These are phyloP conservation scores for Acanthamoeba quina DNA, from an alignment of 208 protist genomes.

Conservation along the genomic window DNA sequence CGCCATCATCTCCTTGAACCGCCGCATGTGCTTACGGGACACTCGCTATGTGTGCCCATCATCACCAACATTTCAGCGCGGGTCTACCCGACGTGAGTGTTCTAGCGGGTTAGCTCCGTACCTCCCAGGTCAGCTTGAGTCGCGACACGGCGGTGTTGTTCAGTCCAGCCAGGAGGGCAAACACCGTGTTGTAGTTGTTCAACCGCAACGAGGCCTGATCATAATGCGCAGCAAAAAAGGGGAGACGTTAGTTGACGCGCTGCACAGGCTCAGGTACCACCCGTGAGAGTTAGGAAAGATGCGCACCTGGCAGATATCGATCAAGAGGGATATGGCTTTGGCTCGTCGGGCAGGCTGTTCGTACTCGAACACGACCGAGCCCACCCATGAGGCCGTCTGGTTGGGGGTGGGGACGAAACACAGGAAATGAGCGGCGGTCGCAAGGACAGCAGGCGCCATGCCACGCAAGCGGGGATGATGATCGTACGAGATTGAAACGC, in stretches of 20 bases:
- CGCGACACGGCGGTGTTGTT: constrained; percentile 63
- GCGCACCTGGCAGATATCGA: constrained; percentile 45
- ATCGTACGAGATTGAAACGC: constrained; percentile 56
- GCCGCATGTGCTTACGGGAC: constrained; percentile 5
- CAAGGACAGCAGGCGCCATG: neutral
- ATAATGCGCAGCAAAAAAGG: too few relatives aligned
- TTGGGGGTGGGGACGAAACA: too few relatives aligned
- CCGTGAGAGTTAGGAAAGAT: neutral
- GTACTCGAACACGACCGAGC: constrained; percentile 18
- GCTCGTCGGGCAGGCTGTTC: neutral
- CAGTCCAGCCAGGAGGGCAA: constrained; percentile 28
- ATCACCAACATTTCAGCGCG: neutral
- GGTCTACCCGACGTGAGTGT: too few relatives aligned
- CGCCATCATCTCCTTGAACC: constrained; percentile 46
- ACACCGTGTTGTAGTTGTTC: constrained; percentile 56
- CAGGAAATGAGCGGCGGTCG: too few relatives aligned
- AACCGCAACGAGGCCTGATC: neutral
- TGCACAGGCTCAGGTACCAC: neutral
- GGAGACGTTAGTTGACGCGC: too few relatives aligned
- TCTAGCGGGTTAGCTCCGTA: too few relatives aligned
- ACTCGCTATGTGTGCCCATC: neutral
- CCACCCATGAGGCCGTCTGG: constrained; percentile 42
- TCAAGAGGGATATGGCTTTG: constrained; percentile 5
- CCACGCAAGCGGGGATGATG: too few relatives aligned
- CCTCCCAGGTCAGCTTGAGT: constrained; percentile 42